These are phyloP conservation scores for Microbotryum intermedium DNA, from an alignment of 1,284 basidiomycete species.

Conservation along the genomic window DNA sequence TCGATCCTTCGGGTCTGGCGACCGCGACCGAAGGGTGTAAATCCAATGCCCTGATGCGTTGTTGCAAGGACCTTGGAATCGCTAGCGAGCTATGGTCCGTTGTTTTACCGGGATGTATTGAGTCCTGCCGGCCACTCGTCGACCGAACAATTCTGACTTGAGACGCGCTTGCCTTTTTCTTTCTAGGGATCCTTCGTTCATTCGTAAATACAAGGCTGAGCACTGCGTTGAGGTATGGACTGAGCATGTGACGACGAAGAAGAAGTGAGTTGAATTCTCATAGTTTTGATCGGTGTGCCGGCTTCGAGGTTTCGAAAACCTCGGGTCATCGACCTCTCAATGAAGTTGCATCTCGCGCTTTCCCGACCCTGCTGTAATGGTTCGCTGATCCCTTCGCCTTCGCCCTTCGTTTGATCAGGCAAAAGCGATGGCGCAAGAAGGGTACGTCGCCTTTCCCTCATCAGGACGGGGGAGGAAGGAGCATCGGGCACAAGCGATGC, in stretches of 20 bases:
- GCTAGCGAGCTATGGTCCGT: slow-evolving; percentile 89
- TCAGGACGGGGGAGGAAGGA: too few relatives aligned
- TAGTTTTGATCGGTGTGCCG: background rate
- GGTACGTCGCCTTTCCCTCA: background rate
- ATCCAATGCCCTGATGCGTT: slow-evolving; percentile 94
- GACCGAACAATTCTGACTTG: too few relatives aligned
- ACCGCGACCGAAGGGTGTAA: slow-evolving; percentile 94
- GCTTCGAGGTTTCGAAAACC: too few relatives aligned
- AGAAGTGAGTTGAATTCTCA: slow-evolving; percentile 75
- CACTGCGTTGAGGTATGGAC: slow-evolving; percentile 78
- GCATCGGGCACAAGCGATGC: too few relatives aligned
- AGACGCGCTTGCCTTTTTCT: background rate
- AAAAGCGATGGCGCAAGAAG: slow-evolving; percentile 28
- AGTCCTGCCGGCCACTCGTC: background rate
- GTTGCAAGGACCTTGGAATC: slow-evolving; percentile 93
- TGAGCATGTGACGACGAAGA: slow-evolving; percentile 71
- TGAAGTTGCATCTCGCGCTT: too few relatives aligned
- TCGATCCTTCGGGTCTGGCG: slow-evolving; percentile 79
- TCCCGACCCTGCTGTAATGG: too few relatives aligned
- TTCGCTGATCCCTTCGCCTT: background rate
- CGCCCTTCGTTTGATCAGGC: slow-evolving; percentile 4
- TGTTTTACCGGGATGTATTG: background rate
- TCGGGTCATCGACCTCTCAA: too few relatives aligned
- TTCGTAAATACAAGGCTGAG: slow-evolving; percentile 81
- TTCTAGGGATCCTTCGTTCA: slow-evolving; percentile 84